Conservation (phyloP, 2,329 filamentous ascomycete genomes). For the Ceratocystis harringtonii region DNA sequence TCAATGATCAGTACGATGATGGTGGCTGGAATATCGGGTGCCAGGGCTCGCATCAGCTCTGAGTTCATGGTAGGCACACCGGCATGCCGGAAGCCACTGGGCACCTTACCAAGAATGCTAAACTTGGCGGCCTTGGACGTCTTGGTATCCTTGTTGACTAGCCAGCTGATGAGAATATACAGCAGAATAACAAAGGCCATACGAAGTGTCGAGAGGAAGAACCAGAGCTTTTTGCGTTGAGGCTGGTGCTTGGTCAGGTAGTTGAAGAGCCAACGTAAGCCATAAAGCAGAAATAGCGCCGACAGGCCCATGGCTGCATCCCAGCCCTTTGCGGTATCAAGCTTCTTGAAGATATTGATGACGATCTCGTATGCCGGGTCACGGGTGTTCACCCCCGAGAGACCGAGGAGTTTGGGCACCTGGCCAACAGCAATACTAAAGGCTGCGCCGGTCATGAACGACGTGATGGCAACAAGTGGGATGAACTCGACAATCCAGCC, state of each 20-base stretch:
- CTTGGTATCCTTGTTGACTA: slow-evolving; percentile 47
- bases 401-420: slow-evolving; percentile 36
- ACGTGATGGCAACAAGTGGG: slow-evolving; percentile 36
- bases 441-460: slow-evolving; percentile 40
- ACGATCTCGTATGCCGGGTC: slow-evolving; percentile 35
- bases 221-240: slow-evolving; percentile 51
- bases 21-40: slow-evolving; percentile 60
- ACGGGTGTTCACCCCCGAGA: slow-evolving; percentile 35
- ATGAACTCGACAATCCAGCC: slow-evolving; percentile 42
- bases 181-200: slow-evolving; percentile 69
- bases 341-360: slow-evolving; percentile 34
- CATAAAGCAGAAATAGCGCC: slow-evolving; percentile 51
- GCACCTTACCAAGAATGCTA: slow-evolving; percentile 48
- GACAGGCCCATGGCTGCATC: slow-evolving; percentile 63
- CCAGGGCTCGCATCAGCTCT: slow-evolving; percentile 52
- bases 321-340: slow-evolving; percentile 35
- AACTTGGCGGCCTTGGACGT: slow-evolving; percentile 40
- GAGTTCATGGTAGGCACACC: slow-evolving; percentile 54
- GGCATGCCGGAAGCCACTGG: slow-evolving; percentile 60
- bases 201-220: slow-evolving; percentile 63
- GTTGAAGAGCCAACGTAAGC: slow-evolving; percentile 47
- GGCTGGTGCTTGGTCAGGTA: slow-evolving; percentile 52
- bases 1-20: slow-evolving; percentile 94
- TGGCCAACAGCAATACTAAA: slow-evolving; percentile 37
- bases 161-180: slow-evolving; percentile 62